Percentiles rank a stretch among this genome's conserved stretches.
Evolutionary conservation across 768 basidiomycete species (phyloP).

Genomic region (Lentinula raphanica): DNA sequence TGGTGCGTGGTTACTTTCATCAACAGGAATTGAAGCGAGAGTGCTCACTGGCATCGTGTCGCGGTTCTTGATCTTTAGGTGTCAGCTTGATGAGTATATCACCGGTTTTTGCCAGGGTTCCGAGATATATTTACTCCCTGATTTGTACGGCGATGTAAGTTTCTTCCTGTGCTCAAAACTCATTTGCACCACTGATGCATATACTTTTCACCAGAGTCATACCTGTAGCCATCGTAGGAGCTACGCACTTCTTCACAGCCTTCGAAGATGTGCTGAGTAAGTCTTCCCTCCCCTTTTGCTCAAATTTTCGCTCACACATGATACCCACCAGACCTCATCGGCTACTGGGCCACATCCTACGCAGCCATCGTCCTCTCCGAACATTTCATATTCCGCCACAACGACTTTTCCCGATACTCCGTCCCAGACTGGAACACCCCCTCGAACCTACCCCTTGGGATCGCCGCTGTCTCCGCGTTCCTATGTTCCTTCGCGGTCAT

Average conservation of each 20-base stretch:
- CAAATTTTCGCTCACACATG: background rate
- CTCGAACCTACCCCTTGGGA: constrained; percentile 51
- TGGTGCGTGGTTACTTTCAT: constrained; percentile 26
- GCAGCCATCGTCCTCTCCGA: constrained; percentile 56
- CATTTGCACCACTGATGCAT: background rate
- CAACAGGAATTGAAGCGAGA: background rate
- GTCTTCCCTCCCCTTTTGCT: constrained; percentile 18
- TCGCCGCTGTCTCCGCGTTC: constrained; percentile 53
- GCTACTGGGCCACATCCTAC: constrained; percentile 59
- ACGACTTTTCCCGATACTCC: constrained; percentile 44
- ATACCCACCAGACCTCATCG: constrained; percentile 33
- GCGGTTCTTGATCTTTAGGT: constrained; percentile 17
- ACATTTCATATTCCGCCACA: constrained; percentile 58
- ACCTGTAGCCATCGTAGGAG: constrained; percentile 67
- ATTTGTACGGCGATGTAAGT: constrained; percentile 63
- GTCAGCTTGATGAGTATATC: constrained; percentile 64
- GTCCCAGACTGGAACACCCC: constrained; percentile 51
- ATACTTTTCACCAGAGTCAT: constrained; percentile 44
- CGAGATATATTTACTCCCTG: constrained; percentile 64
- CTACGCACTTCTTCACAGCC: constrained; percentile 56
- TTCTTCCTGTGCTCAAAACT: background rate
- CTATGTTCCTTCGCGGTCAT: constrained; percentile 49
- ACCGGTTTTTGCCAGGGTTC: constrained; percentile 49
- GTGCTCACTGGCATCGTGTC: background rate
- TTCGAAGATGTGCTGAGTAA: constrained; percentile 62